Conservation (phyloP, 2,329 filamentous ascomycete species). For the Diaporthe sp. region DNA sequence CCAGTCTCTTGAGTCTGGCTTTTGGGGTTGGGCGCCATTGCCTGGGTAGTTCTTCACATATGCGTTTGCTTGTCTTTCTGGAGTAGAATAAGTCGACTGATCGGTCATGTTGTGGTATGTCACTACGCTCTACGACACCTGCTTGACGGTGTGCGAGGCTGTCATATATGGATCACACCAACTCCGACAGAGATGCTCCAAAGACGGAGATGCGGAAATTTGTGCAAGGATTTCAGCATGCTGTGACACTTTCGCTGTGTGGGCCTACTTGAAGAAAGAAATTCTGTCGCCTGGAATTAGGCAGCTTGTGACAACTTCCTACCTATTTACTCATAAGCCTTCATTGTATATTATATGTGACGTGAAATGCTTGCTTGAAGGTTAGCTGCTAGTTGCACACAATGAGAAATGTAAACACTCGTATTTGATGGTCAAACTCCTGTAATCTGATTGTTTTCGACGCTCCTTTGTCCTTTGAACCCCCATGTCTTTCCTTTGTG, state of each 20-base stretch:
- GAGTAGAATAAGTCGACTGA: not conserved
- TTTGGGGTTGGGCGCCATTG: not conserved
- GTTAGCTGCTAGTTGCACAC: not conserved
- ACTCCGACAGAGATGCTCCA: not conserved
- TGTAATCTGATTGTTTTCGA: not conserved
- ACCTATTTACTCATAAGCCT: not conserved
- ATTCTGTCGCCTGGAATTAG: not conserved
- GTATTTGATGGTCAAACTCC: not conserved
- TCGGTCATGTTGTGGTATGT: not conserved
- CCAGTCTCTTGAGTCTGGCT: not conserved
- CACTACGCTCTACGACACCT: not conserved
- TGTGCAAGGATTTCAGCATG: not conserved
- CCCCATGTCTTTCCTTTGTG: not conserved
- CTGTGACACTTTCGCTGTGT: not conserved
- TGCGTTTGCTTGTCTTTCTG: not conserved
- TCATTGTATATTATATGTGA: not conserved
- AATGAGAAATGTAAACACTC: not conserved
- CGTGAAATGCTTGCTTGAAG: not conserved
- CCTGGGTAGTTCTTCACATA: too few species aligned
- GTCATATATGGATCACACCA: not conserved
- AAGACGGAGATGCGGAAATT: not conserved
- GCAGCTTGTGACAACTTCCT: not conserved
- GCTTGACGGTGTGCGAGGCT: not conserved
- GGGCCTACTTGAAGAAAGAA: not conserved
- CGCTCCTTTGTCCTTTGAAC: not conserved